Evolutionary conservation across 345 rosid species (phyloP).

Genomic region (Eucalyptus sideroxylon): DNA sequence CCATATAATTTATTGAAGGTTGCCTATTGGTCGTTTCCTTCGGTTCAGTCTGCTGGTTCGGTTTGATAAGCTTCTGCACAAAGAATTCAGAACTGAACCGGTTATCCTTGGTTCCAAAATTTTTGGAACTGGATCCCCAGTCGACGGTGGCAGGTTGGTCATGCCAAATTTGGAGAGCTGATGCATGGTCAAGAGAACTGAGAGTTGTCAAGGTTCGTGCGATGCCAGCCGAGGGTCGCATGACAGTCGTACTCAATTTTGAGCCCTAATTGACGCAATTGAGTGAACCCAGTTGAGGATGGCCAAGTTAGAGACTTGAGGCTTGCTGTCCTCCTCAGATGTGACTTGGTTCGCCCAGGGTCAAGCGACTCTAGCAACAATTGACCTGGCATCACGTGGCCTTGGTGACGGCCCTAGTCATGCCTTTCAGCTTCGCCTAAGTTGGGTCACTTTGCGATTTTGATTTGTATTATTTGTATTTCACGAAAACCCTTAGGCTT

Average conservation of each 20-base stretch:
- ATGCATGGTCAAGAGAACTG: neutral
- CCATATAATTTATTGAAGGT: neutral
- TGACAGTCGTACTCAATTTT: neutral
- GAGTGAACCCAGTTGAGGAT: neutral
- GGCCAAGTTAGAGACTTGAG: neutral
- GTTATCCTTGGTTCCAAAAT: neutral
- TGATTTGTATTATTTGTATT: neutral
- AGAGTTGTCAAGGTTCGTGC: neutral
- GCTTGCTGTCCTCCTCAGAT: neutral
- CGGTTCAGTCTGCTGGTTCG: neutral
- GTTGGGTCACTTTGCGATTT: neutral
- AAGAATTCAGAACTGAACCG: neutral
- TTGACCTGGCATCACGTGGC: neutral
- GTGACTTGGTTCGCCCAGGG: neutral
- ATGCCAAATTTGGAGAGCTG: neutral
- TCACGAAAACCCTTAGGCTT: neutral
- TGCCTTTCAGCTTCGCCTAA: neutral
- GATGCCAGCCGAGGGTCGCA: rapidly evolving
- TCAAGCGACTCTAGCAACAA: neutral
- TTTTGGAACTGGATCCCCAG: neutral
- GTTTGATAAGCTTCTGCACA: neutral
- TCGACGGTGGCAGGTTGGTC: neutral
- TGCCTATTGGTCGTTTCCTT: neutral
- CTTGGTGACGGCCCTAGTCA: neutral
- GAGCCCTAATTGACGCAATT: rapidly evolving